phyloP scores from a whole-genome alignment of 2,329 filamentous ascomycete genomes.

The Elsinoe fawcettii region DNA sequence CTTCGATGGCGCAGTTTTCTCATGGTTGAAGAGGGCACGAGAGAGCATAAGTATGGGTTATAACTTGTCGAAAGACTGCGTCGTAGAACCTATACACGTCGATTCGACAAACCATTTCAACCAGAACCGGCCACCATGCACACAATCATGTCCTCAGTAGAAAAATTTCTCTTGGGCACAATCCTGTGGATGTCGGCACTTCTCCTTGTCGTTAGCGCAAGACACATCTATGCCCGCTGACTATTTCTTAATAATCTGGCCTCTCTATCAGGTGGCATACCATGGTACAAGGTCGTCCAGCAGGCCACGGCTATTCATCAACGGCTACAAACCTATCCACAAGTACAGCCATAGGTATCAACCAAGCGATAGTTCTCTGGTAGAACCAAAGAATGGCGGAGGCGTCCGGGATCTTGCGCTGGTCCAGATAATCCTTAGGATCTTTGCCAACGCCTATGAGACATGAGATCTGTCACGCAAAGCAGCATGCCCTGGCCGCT shows the following conservation, averaged over 20 bases:
- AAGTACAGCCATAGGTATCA: not conserved
- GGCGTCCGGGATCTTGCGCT: not conserved
- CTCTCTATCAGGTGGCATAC: not conserved
- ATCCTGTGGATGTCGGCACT: constrained; percentile 1
- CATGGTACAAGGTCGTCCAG: not conserved
- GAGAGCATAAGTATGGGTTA: too few relatives aligned
- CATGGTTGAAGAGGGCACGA: too few relatives aligned
- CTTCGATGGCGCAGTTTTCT: too few relatives aligned
- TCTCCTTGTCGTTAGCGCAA: not conserved
- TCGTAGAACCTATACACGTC: too few relatives aligned
- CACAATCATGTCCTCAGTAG: not conserved
- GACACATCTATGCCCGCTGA: not conserved
- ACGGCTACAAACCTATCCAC: not conserved
- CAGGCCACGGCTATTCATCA: not conserved
- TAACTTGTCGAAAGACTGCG: too few relatives aligned
- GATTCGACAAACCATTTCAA: too few relatives aligned
- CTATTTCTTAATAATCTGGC: too few relatives aligned
- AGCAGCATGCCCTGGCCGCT: not conserved
- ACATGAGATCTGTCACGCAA: not conserved
- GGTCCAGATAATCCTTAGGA: not conserved
- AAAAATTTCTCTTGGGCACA: not conserved
- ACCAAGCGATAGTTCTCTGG: not conserved
- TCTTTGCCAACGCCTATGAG: not conserved
- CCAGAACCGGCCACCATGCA: not conserved
- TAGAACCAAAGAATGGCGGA: not conserved